Base-by-base conservation (phyloP, 2,329 filamentous ascomycete genomes). In the Thielaviopsis euricoi region DNA sequence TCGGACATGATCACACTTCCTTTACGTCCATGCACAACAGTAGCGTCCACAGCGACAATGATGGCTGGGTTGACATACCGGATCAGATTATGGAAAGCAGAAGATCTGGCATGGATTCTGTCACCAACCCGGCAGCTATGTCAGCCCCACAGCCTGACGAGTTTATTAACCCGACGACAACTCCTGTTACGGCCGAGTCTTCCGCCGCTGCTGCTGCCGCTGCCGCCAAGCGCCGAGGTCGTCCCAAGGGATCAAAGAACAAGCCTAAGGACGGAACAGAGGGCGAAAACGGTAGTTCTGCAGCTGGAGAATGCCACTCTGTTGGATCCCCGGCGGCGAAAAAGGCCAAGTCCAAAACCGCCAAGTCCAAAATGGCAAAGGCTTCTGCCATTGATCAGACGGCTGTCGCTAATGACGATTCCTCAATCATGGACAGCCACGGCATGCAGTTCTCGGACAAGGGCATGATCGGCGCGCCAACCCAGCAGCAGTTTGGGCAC, bases 241-340 rank as follows among this genome's bases (percentile, higher is more conserved):
- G 79, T 19, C 78, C 79, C 7, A 81, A 80, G 62, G 79, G 74
- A 0, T 74, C 74, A 15, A 75, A 71, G 61, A 74, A 72, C 56
- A 71, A 72, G 29, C 65, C 67, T 17, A 74, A 69, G 58, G 62
- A 66, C 7, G 62, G 55, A 3, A 21, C 29, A 23, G 57, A 56
- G 22, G 62, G 59, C 19, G 51, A 54, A 50, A 53, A 55, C 2
- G 57, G 61, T 33, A 59, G 29, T 13, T 25, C 26, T 37, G 37
- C 52, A 15, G 57, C 57, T 33, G 43, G n/a, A 9, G 57, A 51
- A 9, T 25, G 48, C 48, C 52, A 52, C n/a, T 26, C 23, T 6
- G 13, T 57, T 21, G 58, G 57, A 13, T 60, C 58, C 7, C 37
- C 52, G 3, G 29, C 52, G 3, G 29, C 46, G 2, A 37, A 56